Conservation (phyloP, 2,329 filamentous ascomycete species). For the Ceratocystis lukuohia region DNA sequence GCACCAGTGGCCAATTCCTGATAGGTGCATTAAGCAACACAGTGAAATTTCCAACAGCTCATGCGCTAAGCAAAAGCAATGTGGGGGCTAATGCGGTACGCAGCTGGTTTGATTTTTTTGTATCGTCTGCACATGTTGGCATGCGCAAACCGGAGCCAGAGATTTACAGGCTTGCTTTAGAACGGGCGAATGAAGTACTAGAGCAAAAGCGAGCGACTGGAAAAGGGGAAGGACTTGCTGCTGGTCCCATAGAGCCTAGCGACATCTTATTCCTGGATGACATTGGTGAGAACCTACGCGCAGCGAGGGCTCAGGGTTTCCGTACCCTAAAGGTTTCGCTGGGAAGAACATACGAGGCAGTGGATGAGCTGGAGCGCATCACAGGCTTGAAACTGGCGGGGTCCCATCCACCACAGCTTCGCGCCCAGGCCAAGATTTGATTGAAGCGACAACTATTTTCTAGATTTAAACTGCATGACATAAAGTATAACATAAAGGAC, state of each 20-base stretch:
- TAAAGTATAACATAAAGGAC: not conserved
- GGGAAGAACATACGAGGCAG: conserved; percentile 65
- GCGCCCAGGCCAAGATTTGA: conserved; percentile 34
- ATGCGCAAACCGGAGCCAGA: conserved; percentile 73
- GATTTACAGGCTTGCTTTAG: conserved; percentile 65
- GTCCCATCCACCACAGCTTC: conserved; percentile 34
- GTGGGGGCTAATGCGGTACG: conserved; percentile 44
- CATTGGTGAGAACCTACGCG: conserved; percentile 85
- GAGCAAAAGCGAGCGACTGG: conserved; percentile 22
- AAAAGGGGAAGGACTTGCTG: conserved; percentile 21
- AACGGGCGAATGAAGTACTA: conserved; percentile 50
- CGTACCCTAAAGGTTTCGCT: conserved; percentile 73
- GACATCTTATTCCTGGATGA: conserved; percentile 86
- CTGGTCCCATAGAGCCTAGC: conserved; percentile 37
- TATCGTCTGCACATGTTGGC: conserved; percentile 75
- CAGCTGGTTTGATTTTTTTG: conserved; percentile 68
- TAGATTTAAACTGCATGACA: not conserved
- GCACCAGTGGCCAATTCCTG: conserved; percentile 49
- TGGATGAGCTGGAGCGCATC: conserved; percentile 62
- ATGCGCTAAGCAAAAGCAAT: conserved; percentile 46
- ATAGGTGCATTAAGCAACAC: conserved; percentile 84
- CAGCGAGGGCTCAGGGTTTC: conserved; percentile 60
- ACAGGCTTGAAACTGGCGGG: conserved; percentile 55
- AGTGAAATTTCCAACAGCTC: conserved; percentile 65
- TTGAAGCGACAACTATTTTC: conserved; percentile 14